Evolutionary conservation across 192 early-diverging fungal genomes (phyloP).

Genomic region (Backusella sp.): DNA sequence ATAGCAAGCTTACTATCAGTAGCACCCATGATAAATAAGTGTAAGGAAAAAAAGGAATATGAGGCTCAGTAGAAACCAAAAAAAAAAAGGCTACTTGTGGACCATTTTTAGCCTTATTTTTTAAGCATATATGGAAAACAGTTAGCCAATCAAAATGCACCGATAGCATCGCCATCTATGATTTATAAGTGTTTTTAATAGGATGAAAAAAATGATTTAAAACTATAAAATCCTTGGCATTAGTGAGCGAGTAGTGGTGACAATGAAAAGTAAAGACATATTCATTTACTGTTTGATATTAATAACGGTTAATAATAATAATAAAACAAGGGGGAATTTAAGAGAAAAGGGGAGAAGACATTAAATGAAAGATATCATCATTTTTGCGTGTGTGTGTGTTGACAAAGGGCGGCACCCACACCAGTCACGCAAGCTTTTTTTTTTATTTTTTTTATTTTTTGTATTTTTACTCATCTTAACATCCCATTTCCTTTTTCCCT

Average conservation of each 20-base stretch:
- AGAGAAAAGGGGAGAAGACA: neutral
- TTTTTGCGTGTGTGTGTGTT: neutral
- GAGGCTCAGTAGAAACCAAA: slow-evolving; percentile 1
- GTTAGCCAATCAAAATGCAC: neutral
- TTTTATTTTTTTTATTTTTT: neutral
- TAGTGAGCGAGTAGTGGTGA: neutral
- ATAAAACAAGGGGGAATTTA: neutral
- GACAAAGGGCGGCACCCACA: neutral
- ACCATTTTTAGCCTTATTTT: neutral
- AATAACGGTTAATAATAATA: neutral
- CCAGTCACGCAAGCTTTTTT: slow-evolving; percentile 7
- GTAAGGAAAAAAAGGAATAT: neutral
- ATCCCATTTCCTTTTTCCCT: slow-evolving; percentile 5
- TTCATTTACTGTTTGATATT: neutral
- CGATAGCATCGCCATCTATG: neutral
- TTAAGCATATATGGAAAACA: neutral
- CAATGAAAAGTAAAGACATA: neutral
- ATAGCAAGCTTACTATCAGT: slow-evolving; percentile 86
- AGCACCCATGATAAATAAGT: slow-evolving; percentile 67
- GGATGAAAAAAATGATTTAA: neutral
- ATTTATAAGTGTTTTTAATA: neutral
- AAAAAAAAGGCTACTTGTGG: neutral
- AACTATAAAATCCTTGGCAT: neutral
- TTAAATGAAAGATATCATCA: neutral
- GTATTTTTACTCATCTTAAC: neutral